These are phyloP conservation scores for Aspergillus pseudoglaucus DNA, from an alignment of 2,329 filamentous ascomycete genomes.

Conservation along the genomic window DNA sequence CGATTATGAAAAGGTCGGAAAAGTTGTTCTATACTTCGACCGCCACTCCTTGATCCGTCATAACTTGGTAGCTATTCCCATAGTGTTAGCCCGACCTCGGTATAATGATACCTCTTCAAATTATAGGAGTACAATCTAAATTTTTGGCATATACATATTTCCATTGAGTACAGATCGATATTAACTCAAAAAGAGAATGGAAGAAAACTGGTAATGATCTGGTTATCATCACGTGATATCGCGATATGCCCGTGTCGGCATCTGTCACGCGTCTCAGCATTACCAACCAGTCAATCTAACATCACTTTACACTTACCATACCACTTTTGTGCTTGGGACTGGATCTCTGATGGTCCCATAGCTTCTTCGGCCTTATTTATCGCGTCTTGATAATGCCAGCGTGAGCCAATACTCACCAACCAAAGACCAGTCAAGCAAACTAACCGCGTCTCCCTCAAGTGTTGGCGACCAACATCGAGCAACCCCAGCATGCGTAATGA, in stretches of 20 bases:
- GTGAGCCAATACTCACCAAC: constrained; percentile 26
- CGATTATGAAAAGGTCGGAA: background rate
- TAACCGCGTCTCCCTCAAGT: constrained; percentile 38
- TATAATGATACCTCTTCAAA: no score
- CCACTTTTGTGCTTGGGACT: background rate
- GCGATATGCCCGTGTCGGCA: constrained; percentile 19
- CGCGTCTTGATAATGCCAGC: constrained; percentile 37
- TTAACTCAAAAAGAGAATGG: no score
- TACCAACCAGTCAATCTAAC: background rate
- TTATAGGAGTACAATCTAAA: no score
- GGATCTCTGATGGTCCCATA: background rate
- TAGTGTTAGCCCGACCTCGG: background rate
- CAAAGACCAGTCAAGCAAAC: constrained; percentile 4
- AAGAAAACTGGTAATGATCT: background rate
- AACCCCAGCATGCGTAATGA: constrained; percentile 37
- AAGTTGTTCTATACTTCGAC: background rate
- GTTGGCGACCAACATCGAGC: constrained; percentile 62
- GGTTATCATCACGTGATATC: constrained; percentile 26
- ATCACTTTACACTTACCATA: background rate
- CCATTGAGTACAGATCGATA: no score
- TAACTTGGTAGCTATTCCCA: background rate
- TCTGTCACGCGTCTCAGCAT: constrained; percentile 16
- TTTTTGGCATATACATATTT: no score
- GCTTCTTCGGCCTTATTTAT: background rate
- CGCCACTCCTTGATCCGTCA: background rate